phyloP scores from a whole-genome alignment of 345 rosid genomes.

The Iberis pinnata region DNA sequence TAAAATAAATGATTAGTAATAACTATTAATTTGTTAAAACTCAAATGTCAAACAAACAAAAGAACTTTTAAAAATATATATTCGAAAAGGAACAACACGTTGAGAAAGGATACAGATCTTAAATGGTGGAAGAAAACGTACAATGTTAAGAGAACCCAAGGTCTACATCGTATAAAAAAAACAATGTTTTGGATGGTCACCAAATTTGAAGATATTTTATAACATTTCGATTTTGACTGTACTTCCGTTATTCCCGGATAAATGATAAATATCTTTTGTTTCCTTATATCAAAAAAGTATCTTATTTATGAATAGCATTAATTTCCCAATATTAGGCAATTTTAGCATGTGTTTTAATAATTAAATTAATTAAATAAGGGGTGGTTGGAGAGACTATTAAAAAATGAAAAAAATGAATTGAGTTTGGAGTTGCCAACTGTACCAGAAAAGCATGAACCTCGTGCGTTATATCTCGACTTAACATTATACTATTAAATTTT shows the following conservation, averaged over 20 bases:
- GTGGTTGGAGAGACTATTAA: conserved; percentile 11
- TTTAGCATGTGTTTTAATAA: conserved; percentile 17
- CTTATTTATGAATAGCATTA: background rate
- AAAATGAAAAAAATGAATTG: conserved; percentile 9
- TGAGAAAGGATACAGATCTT: background rate
- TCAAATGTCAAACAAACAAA: too few species aligned
- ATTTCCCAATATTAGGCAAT: background rate
- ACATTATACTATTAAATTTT: too few species aligned
- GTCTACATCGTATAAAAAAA: too few species aligned
- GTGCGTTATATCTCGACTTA: conserved; percentile 19
- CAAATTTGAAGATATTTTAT: conserved; percentile 5
- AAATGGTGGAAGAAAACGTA: background rate
- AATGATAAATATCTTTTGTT: too few species aligned
- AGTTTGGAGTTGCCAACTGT: conserved; percentile 3
- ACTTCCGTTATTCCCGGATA: conserved; percentile 14
- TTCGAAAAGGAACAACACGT: too few species aligned
- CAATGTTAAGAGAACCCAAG: background rate
- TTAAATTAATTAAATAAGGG: background rate
- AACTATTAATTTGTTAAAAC: too few species aligned
- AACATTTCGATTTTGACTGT: background rate
- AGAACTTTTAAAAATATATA: too few species aligned
- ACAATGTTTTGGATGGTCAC: background rate
- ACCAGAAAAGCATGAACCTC: conserved; percentile 27
- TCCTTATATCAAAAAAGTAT: background rate
- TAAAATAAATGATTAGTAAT: too few species aligned